Base-by-base conservation (phyloP, 169 alveolate species). In the Ichthyophthirius multifiliis region DNA sequence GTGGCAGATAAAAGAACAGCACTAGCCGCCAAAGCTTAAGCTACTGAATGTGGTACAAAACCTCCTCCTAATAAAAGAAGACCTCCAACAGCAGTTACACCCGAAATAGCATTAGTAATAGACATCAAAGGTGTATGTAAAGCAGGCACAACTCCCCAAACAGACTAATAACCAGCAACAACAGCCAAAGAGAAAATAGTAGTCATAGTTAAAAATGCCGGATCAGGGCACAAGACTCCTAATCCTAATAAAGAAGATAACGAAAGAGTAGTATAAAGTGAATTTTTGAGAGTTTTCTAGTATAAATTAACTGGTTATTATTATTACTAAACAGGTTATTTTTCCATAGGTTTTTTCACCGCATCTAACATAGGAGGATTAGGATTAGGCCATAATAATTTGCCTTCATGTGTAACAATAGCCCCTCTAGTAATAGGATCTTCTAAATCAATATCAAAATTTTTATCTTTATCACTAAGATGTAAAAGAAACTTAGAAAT, bases 101-200 rank as follows among this genome's bases (percentile, higher is more conserved):
- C 98, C 39, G 97, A 95, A 82, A 95, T 93, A 76, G 98, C 98
- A 76, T 96, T 95, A 64, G 98, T 96, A 48, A 94, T 97, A 44
- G 98, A 94, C 97, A 96, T 96, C 48, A 96, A 77, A 18, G 98
- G 98, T 5, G 98, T 93, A 75, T 96, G 98, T 34, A 96, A 47
- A 3, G 98, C 95, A 9, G 98, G 98, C n/a, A 97, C 90, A 31
- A 96, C 97, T 23, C 95, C 92, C 98, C 98, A 95, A 43, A 95
- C 93, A 39, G 93, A 91, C 78, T 89, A 83, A 74, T 95, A 95
- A 18, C 98, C 98, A 75, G 90, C 94, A n/a, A 93, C 90, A n/a
- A 91, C 90, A 30, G 98, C 91, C 35, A 94, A 83, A 71, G 91
- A 89, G 67, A 93, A 94, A 18, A 48, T 77, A 32, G 76, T 63